phyloP scores from a whole-genome alignment of 1,284 basidiomycete species.

The Boletellus dicymbophilus region DNA sequence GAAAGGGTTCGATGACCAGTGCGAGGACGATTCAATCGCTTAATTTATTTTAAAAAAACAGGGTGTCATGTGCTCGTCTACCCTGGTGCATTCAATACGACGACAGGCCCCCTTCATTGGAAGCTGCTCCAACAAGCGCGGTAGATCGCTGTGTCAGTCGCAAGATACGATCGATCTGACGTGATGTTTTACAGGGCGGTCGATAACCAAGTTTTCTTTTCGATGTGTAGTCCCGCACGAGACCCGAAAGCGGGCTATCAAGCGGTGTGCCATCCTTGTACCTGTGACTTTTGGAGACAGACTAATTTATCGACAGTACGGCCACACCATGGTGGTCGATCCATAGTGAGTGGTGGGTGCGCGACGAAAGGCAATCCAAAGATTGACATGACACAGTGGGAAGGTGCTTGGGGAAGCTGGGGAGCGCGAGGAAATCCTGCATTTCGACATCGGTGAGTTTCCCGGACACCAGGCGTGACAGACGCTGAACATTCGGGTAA shows the following conservation, averaged over 20 bases:
- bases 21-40: background rate
- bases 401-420: constrained; percentile 77
- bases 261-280: constrained; percentile 58
- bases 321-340: constrained; percentile 88
- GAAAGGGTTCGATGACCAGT: constrained; percentile 62
- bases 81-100: constrained; percentile 87
- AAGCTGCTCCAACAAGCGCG: constrained; percentile 88
- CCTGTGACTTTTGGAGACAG: background rate
- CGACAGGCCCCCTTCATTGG: constrained; percentile 97
- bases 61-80: constrained; percentile 93
- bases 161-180: constrained; percentile 10
- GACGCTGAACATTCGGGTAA: constrained; percentile 10
- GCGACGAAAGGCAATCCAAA: background rate
- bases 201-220: constrained; percentile 95
- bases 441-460: constrained; percentile 78
- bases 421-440: constrained; percentile 82
- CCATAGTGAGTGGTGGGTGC: constrained; percentile 64
- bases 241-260: constrained; percentile 83
- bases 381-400: constrained; percentile 54
- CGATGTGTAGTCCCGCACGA: constrained; percentile 95
- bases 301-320: constrained; percentile 64
- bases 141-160: constrained; percentile 43
- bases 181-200: constrained; percentile 63
- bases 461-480: background rate
- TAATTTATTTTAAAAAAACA: constrained; percentile 33